Evolutionary conservation across 192 early-diverging fungal genomes (phyloP).

Genomic region (Coemansia sp.): DNA sequence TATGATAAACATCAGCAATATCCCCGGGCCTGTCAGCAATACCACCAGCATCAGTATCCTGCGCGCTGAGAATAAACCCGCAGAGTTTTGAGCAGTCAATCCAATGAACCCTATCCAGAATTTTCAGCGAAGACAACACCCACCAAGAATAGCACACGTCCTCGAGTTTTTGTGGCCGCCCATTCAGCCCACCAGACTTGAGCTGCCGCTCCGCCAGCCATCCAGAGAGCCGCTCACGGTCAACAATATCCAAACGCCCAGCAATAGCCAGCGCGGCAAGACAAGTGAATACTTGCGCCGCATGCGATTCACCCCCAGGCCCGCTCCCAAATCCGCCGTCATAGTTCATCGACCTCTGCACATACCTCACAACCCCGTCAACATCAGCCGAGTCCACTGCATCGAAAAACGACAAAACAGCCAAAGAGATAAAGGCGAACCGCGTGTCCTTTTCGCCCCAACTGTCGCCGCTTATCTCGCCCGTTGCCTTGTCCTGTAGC

Average conservation of each 20-base stretch:
- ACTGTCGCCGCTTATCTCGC: conserved; percentile 85
- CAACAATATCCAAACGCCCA: conserved; percentile 73
- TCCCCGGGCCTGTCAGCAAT: conserved; percentile 93
- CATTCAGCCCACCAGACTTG: conserved; percentile 89
- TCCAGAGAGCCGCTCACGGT: conserved; percentile 79
- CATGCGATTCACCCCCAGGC: conserved; percentile 90
- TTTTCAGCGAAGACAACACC: conserved; percentile 85
- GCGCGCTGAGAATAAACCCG: conserved; percentile 76
- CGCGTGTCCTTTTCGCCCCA: conserved; percentile 96
- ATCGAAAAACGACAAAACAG: conserved; percentile 73
- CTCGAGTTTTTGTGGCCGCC: conserved; percentile 92
- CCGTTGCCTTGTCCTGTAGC: conserved; percentile 62
- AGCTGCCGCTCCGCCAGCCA: conserved; percentile 96
- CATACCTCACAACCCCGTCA: conserved; percentile 67
- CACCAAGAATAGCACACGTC: conserved; percentile 99
- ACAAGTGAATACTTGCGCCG: conserved; percentile 90
- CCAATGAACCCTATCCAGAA: conserved; percentile 82
- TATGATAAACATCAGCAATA: conserved; percentile 95
- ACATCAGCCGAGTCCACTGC: conserved; percentile 65
- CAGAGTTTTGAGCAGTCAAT: conserved; percentile 73
- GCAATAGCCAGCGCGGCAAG: conserved; percentile 85
- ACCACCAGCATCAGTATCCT: conserved; percentile 85
- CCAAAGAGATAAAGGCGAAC: conserved; percentile 85
- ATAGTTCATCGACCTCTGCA: conserved; percentile 84
- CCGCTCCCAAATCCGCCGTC: conserved; percentile 93